Conservation (phyloP, 2,329 filamentous ascomycete species). For the Pseudogymnoascus sp. region DNA sequence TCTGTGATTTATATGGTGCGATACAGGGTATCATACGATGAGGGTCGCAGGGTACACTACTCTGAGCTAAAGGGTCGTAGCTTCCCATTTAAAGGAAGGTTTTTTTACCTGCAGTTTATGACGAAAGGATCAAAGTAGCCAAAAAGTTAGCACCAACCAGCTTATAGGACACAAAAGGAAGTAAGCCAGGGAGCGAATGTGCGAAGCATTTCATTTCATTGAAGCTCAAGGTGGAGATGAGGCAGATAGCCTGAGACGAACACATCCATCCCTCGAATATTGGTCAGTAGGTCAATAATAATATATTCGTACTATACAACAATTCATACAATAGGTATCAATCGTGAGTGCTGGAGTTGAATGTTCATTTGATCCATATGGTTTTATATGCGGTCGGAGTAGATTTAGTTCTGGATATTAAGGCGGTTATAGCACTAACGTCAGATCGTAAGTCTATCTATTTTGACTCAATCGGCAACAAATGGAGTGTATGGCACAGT, state of each 20-base stretch:
- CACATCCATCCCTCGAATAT: neutral
- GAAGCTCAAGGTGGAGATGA: neutral
- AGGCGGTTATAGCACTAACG: too few relatives aligned
- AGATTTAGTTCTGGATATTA: too few relatives aligned
- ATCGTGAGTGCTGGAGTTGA: neutral
- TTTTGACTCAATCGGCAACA: too few relatives aligned
- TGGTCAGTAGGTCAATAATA: neutral
- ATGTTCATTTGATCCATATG: neutral
- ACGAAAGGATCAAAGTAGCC: neutral
- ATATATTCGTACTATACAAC: neutral
- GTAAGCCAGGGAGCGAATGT: neutral
- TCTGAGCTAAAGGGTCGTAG: neutral
- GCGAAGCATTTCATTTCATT: neutral
- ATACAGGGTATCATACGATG: neutral
- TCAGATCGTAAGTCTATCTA: too few relatives aligned
- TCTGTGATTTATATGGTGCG: neutral
- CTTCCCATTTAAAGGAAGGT: neutral
- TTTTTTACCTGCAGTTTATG: neutral
- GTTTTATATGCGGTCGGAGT: neutral
- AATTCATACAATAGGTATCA: neutral
- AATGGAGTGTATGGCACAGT: neutral
- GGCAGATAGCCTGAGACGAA: neutral
- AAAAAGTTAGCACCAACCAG: too few relatives aligned
- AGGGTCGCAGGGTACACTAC: neutral
- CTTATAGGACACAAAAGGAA: neutral